Percentiles rank a stretch among this genome's conserved stretches.
These are phyloP conservation scores for Hymenoscyphus occultus DNA, from an alignment of 2,329 filamentous ascomycete species.

Conservation along the genomic window DNA sequence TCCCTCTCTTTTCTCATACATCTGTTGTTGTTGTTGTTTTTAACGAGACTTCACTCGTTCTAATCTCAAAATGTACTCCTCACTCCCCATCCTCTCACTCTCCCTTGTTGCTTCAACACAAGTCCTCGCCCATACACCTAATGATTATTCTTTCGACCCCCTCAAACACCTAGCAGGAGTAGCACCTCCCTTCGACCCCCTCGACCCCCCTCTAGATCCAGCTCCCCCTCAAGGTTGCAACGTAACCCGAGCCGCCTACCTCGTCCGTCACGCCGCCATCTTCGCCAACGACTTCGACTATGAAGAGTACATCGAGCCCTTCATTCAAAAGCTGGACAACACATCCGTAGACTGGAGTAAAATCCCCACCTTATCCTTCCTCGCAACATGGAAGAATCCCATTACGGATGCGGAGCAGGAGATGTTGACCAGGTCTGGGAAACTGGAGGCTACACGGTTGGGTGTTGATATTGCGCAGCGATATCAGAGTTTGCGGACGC, in stretches of 20 bases:
- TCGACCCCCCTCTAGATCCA: conserved; percentile 45
- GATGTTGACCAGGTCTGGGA: conserved; percentile 30
- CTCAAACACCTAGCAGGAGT: conserved; percentile 49
- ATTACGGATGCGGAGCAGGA: conserved; percentile 31
- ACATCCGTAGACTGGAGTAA: conserved; percentile 46
- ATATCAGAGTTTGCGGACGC: conserved; percentile 40
- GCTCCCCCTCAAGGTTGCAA: conserved; percentile 49
- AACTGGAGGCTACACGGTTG: conserved; percentile 29
- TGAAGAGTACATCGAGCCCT: conserved; percentile 49
- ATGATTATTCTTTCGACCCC: conserved; percentile 44
- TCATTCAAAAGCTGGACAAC: conserved; percentile 49
- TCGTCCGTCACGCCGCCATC: conserved; percentile 50
- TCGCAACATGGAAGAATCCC: conserved; percentile 30
- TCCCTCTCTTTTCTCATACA: background rate
- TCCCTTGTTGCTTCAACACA: conserved; percentile 15
- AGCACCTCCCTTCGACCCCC: conserved; percentile 48
- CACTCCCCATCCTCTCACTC: conserved; percentile 17
- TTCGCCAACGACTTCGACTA: conserved; percentile 52
- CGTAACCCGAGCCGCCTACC: conserved; percentile 47
- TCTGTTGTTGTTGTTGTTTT: background rate
- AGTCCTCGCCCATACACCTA: conserved; percentile 19
- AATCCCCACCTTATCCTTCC: conserved; percentile 29
- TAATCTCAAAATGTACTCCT: conserved; percentile 18
- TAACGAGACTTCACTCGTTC: background rate
- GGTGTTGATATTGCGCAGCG: conserved; percentile 32